Evolutionary conservation across 164 flowering plant genomes (phyloP), one percentile per base, ranked within the genome.

Genomic region (Saururus chinensis): DNA sequence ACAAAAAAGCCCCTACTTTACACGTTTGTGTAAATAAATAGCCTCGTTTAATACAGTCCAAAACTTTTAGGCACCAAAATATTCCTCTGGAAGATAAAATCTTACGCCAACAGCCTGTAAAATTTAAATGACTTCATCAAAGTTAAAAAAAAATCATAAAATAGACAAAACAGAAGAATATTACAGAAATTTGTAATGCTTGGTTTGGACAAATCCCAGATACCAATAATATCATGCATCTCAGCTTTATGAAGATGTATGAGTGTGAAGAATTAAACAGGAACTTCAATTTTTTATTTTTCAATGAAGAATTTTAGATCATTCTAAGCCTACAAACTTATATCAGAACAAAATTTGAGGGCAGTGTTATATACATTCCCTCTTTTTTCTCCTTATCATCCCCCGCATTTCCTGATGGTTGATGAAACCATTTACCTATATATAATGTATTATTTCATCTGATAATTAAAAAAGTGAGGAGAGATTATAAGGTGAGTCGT

Each of bases 31-130:
- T 13, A 45, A 12, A 12, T 8, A 45, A 4, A 45, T 45, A 12
- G 49, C 17, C 17, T 17, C n/a, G n/a, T n/a, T n/a, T n/a, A n/a
- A n/a, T n/a, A n/a, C n/a, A n/a, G 14, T 2, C 17, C 49, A 17
- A 12, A 1, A 23, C 19, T 11, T 23, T 55, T 57, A 72, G 12
- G 60, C 53, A 4, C 19, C 52, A 68, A 91, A 88, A 70, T 74
- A 91, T 8, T 91, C 95, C 72, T 91, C 98, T 0, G 96, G 96
- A 56, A 85, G 74, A 68, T 78, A 72, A 60, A 91, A 91, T 53
- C 81, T 87, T 74, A 91, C 56, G 19, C 98, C 98, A 62, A 85
- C 70, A 10, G 84, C 84, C 97, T 90, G 79, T 79, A 82, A 69
- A 4, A 58, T 45, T 45, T 45, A 12, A 45, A 45, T 12, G 14